Base-by-base conservation (phyloP, 176 grass and related monocot genomes). In the Zoysia pacifica region DNA sequence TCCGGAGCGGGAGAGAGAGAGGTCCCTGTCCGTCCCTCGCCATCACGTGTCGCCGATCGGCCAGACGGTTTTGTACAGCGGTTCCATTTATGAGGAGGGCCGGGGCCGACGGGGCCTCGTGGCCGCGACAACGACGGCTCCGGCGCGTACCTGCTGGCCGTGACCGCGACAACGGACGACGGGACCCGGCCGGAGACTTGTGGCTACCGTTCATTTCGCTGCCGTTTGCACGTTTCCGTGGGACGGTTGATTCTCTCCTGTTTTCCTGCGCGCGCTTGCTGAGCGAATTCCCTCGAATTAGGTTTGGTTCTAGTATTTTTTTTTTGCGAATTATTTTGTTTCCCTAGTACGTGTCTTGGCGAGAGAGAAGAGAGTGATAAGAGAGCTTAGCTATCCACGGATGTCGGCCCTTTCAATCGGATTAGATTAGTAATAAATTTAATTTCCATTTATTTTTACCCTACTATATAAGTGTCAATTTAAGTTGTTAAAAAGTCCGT, bases 201-300 rank as follows among this genome's bases (percentile, higher is more conserved):
- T 82, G 79, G 79, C 69, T 65, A 58, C 79, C 36, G 72, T 62
- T 61, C 61, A 61, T 62, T 16, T 41, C 3, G 36, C 14, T 19
- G 65, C 49, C 16, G 38, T 74, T 43, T 43, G 72, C 52, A 74
- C 18, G 38, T 16, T 62, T 62, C 59, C 59, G 59, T 6, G 42
- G 42, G 61, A 35, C 61, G 61, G 35, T 38, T 39, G 61, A 64
- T 64, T 38, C 61, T 64, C 1, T 13, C 13, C 50, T 9, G 48
- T 49, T 9, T 49, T 49, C 48, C 48, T 28, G 28, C 28, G 28
- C 28, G 28, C 28, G 28, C 28, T 28, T 28, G 28, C 28, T 28
- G 28, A 28, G 28, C 28, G 28, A 28, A 28, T 28, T 28, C 28
- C 28, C 28, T 28, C 28, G 28, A 28, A 28, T 28, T 28, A 0